Evolutionary conservation across 1,284 basidiomycete species (phyloP).

Genomic region (Chalciporus piperatoides): DNA sequence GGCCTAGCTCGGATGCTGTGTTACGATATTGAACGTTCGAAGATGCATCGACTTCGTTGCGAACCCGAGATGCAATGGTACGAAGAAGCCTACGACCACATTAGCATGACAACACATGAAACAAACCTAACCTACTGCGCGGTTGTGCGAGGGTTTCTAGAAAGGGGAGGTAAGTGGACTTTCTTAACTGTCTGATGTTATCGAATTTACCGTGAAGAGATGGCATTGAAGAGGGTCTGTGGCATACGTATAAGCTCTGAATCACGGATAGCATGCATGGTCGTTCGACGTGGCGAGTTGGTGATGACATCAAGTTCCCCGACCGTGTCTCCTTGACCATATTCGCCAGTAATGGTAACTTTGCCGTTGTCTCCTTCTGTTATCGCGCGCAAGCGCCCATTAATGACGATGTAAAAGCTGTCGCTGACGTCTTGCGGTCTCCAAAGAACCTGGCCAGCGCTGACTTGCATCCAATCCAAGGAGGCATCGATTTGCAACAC

Average conservation of each 20-base stretch:
- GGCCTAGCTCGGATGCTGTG: conserved; percentile 54
- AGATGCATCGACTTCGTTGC: conserved; percentile 72
- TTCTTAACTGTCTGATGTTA: neutral
- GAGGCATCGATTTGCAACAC: conserved; percentile 97
- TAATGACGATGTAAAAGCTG: conserved; percentile 98
- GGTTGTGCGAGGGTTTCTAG: conserved; percentile 90
- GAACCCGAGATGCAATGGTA: conserved; percentile 90
- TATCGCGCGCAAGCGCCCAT: conserved; percentile 89
- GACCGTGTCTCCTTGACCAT: conserved; percentile 87
- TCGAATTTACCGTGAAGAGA: conserved; percentile 67
- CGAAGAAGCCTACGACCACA: conserved; percentile 60
- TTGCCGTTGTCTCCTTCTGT: conserved; percentile 66
- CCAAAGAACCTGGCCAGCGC: conserved; percentile 91
- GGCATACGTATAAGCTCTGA: conserved; percentile 98
- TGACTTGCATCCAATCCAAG: conserved; percentile 97
- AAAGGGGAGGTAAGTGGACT: conserved; percentile 1
- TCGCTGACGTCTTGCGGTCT: conserved; percentile 87
- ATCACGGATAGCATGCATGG: conserved; percentile 96
- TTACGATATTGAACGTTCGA: conserved; percentile 45
- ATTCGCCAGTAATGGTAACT: conserved; percentile 86
- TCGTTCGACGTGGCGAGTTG: conserved; percentile 81
- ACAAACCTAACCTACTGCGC: conserved; percentile 63
- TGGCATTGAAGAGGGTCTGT: conserved; percentile 96
- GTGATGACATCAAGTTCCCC: conserved; percentile 98
- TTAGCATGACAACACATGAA: neutral